Percentiles rank a stretch among this genome's conserved stretches.
phyloP scores from a whole-genome alignment of 208 protist genomes.

The Acanthamoeba rhysodes region DNA sequence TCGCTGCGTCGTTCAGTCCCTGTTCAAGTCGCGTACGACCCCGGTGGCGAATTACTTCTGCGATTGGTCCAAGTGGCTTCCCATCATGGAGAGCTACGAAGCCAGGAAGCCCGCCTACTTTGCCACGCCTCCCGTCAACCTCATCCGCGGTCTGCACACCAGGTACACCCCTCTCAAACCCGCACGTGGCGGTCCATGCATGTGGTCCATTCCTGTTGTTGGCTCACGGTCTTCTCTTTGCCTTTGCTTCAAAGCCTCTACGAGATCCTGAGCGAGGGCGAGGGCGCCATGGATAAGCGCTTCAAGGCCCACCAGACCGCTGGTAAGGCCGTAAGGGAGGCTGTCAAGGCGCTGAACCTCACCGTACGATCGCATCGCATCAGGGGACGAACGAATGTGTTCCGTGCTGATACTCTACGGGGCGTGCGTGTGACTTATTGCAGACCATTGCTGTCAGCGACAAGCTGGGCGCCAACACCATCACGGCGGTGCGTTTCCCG shows the following conservation, averaged over 20 bases:
- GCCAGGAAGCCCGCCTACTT: conserved; percentile 73
- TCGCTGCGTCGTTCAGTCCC: neutral
- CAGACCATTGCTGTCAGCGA: conserved; percentile 16
- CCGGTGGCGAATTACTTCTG: conserved; percentile 74
- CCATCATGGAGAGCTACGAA: conserved; percentile 79
- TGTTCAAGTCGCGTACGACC: conserved; percentile 33
- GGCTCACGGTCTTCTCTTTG: neutral
- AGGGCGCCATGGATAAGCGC: conserved; percentile 55
- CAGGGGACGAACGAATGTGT: neutral
- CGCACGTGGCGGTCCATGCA: neutral
- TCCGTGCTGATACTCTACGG: neutral
- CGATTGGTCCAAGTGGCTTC: conserved; percentile 75
- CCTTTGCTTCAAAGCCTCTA: neutral
- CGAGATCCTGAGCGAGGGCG: conserved; percentile 52
- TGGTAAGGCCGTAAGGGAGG: conserved; percentile 25
- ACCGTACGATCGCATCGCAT: neutral
- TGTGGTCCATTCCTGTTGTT: too few relatives aligned
- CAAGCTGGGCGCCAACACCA: conserved; percentile 55
- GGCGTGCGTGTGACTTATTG: neutral
- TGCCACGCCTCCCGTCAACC: conserved; percentile 79
- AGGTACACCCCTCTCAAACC: neutral
- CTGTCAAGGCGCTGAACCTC: conserved; percentile 27
- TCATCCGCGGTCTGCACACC: conserved; percentile 61
- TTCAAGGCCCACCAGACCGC: conserved; percentile 57
- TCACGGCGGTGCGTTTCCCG: conserved; percentile 75